These are phyloP conservation scores for Dothistroma pini DNA, from an alignment of 2,329 filamentous ascomycete species.

Conservation along the genomic window DNA sequence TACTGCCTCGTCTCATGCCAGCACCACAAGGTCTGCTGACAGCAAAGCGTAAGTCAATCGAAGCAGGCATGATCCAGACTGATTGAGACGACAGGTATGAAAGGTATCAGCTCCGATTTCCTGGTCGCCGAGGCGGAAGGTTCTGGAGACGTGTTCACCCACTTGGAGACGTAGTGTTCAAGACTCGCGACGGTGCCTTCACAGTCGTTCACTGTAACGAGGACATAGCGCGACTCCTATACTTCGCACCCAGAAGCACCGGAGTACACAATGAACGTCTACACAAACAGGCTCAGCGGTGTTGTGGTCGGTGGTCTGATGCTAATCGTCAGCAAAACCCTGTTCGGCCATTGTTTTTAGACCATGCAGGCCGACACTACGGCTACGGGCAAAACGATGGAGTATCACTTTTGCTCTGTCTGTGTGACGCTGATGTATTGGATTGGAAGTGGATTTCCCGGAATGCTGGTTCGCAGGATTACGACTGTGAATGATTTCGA, in stretches of 20 bases:
- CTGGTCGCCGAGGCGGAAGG: not conserved
- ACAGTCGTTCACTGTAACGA: not conserved
- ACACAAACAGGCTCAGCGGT: not conserved
- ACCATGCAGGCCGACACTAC: conserved; percentile 43
- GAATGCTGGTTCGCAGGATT: conserved; percentile 48
- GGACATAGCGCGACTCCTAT: not conserved
- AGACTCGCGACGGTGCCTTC: not conserved
- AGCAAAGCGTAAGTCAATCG: not conserved
- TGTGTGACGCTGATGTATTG: conserved; percentile 62
- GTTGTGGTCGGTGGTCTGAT: not conserved
- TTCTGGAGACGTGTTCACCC: too few species aligned
- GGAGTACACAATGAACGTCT: not conserved
- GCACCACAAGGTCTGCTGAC: not conserved
- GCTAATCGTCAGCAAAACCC: not conserved
- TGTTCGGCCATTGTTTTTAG: not conserved
- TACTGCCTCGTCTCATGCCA: not conserved
- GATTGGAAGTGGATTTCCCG: conserved; percentile 43
- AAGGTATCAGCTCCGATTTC: not conserved
- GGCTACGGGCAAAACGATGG: conserved; percentile 50
- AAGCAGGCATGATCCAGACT: not conserved
- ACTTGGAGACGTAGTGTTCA: not conserved
- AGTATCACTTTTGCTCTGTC: conserved; percentile 57
- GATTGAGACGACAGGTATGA: not conserved
- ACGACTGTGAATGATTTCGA: conserved; percentile 61
- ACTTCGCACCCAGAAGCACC: not conserved